Conservation (phyloP, 345 rosid genomes). For the Reutealis trisperma region DNA sequence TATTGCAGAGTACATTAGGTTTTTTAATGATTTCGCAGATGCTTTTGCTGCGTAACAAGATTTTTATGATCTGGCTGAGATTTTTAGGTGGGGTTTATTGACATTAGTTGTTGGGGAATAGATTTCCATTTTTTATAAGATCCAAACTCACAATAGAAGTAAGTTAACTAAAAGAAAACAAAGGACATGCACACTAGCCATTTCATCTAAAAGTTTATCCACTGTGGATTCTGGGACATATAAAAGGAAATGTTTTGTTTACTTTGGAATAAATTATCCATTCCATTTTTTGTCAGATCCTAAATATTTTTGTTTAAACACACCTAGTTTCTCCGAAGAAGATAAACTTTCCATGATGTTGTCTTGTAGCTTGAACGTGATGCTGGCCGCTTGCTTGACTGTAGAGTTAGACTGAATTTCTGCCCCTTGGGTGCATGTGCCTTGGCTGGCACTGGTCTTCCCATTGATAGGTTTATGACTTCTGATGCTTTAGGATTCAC, state of each 20-base stretch:
- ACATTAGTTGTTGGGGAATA: not conserved
- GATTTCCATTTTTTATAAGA: not conserved
- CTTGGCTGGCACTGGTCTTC: constrained; percentile 92
- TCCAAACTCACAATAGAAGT: not conserved
- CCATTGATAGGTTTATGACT: constrained; percentile 89
- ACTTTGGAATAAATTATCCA: not conserved
- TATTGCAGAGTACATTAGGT: not conserved
- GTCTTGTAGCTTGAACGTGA: constrained; percentile 89
- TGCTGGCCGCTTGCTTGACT: constrained; percentile 77
- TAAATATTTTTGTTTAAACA: not conserved
- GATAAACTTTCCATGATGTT: constrained; percentile 5
- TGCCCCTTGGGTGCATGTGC: constrained; percentile 98
- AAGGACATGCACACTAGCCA: not conserved
- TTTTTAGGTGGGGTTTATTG: not conserved
- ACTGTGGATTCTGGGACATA: not conserved
- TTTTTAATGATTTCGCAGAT: not conserved
- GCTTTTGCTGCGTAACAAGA: not conserved
- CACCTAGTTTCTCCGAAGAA: not conserved
- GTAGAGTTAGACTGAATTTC: constrained; percentile 71
- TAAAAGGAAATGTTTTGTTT: not conserved
- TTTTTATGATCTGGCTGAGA: not conserved
- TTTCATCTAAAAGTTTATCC: not conserved
- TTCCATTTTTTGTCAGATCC: not conserved
- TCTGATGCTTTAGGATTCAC: constrained; percentile 72
- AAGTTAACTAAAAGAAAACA: not conserved